Conservation (phyloP, 2,329 filamentous ascomycete genomes). For the Epichloe scottii region DNA sequence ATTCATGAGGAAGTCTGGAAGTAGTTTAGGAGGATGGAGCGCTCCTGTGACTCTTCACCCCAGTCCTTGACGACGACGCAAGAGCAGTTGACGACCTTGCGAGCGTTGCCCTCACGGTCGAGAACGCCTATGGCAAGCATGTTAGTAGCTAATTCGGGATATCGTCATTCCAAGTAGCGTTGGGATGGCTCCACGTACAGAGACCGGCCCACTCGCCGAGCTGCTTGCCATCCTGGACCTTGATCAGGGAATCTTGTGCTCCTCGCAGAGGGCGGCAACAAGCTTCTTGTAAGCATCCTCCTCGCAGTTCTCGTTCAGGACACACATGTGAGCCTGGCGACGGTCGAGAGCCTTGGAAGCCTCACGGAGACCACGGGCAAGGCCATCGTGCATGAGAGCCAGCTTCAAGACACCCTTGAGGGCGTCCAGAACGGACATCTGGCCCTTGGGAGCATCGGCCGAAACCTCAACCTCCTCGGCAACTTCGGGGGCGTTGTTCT, state of each 20-base stretch:
- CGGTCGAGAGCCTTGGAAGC: slow-evolving; percentile 97
- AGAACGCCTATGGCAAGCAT: slow-evolving; percentile 60
- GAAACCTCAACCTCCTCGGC: slow-evolving; percentile 88
- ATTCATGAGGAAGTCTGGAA: slow-evolving; percentile 80
- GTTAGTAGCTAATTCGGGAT: slow-evolving; percentile 16
- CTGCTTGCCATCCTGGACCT: slow-evolving; percentile 99
- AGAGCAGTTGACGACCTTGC: slow-evolving; percentile 99
- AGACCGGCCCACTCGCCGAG: slow-evolving; percentile 99
- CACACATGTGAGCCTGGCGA: slow-evolving; percentile 99
- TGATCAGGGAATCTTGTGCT: slow-evolving; percentile 99
- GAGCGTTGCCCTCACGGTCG: slow-evolving; percentile 97
- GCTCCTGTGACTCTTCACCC: slow-evolving; percentile 99
- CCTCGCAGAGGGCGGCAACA: slow-evolving; percentile 93
- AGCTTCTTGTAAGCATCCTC: slow-evolving; percentile 99
- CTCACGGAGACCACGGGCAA: slow-evolving; percentile 95
- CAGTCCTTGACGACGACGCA: slow-evolving; percentile 99
- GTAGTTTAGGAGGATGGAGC: slow-evolving; percentile 98
- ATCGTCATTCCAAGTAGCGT: too few species aligned
- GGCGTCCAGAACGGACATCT: slow-evolving; percentile 96
- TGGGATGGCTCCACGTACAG: slow-evolving; percentile 53
- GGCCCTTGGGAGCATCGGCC: slow-evolving; percentile 80
- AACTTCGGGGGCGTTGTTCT: slow-evolving; percentile 79
- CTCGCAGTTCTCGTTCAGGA: slow-evolving; percentile 99
- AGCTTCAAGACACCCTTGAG: slow-evolving; percentile 99
- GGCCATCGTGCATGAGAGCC: slow-evolving; percentile 97